These are phyloP conservation scores for Parmelia sp. DNA, from an alignment of 495 filamentous ascomycete genomes.

Conservation along the genomic window DNA sequence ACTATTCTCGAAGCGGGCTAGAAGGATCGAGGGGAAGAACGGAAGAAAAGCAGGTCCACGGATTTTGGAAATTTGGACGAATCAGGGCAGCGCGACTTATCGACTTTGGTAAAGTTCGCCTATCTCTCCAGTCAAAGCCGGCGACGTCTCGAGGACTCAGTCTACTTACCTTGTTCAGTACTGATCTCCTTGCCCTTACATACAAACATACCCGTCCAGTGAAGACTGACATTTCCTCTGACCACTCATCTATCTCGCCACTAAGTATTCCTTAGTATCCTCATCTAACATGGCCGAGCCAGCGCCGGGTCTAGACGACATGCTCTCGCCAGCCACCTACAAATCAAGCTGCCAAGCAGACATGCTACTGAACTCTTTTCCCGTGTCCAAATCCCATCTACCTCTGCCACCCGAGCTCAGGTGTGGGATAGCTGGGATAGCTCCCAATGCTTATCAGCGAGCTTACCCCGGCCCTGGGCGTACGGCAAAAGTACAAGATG, in stretches of 20 bases:
- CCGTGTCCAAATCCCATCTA: not conserved
- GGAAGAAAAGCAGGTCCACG: not conserved
- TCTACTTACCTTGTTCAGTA: not conserved
- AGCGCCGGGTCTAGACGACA: conserved; percentile 13
- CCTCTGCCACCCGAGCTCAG: not conserved
- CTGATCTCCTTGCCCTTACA: not conserved
- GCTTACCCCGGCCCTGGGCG: not conserved
- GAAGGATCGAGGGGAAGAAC: not conserved
- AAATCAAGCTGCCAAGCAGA: conserved; percentile 1
- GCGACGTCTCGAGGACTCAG: not conserved
- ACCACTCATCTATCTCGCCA: not conserved
- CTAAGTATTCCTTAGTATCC: no score
- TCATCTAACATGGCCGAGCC: not conserved
- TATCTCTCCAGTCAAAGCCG: conserved; percentile 15
- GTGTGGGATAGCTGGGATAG: not conserved
- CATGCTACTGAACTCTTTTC: not conserved
- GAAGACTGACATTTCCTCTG: no score
- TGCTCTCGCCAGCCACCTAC: not conserved
- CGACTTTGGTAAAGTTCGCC: not conserved
- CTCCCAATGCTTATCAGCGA: conserved; percentile 16
- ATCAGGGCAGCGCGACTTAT: conserved; percentile 12
- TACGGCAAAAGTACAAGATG: not conserved
- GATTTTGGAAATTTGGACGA: not conserved
- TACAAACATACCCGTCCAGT: no score
- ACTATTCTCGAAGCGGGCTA: conserved; percentile 5